Base-by-base conservation (phyloP, 2,329 filamentous ascomycete genomes). In the Periglandula ipomoeae region DNA sequence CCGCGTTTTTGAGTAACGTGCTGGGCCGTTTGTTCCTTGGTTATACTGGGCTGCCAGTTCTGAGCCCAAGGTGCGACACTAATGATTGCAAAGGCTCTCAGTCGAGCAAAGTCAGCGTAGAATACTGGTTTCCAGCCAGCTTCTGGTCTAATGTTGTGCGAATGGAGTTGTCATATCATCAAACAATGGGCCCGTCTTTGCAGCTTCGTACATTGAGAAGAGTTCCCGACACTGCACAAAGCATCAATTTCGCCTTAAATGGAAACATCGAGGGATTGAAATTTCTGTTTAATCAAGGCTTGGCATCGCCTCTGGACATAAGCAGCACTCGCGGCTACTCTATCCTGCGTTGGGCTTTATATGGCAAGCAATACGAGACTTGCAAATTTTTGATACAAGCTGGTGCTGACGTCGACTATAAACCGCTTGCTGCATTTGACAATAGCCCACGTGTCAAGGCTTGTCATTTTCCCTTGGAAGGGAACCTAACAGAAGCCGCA, bases 61-160 rank as follows among this genome's bases (percentile, higher is more conserved):
- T 62, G 9, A 59, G 45, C 46, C 44, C 52, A 19, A 58, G 55
- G 39, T 64, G 61, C 42, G 53, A 59, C 46, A 39, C 35, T 20
- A 23, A 50, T 13, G 44, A 41, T 5, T 63, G 62, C 39, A 49
- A 50, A 39, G 56, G 56, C 30, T 52, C 52, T 26, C 58, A 53
- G 20, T 50, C 50, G 8, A 52, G 52, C 26, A 51, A 57, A 5
- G 45, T 64, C 15, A 60, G 48, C 44, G 24, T 61, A 10, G 62
- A 65, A 48, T 64, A 63, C 40, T 64, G 62, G 62, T 62, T 65
- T 48, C 62, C 63, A 1, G 47, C 57, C 17, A 52, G 56, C 13
- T 58, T 60, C 41, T 63, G 55, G 54, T 62, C 63, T 37, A 58
- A 49, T 15, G 63, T 62, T 44, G 30, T 64, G 19, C 52, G 53